Base-by-base conservation (phyloP, 2,329 filamentous ascomycete species). In the Catunica adiposa region DNA sequence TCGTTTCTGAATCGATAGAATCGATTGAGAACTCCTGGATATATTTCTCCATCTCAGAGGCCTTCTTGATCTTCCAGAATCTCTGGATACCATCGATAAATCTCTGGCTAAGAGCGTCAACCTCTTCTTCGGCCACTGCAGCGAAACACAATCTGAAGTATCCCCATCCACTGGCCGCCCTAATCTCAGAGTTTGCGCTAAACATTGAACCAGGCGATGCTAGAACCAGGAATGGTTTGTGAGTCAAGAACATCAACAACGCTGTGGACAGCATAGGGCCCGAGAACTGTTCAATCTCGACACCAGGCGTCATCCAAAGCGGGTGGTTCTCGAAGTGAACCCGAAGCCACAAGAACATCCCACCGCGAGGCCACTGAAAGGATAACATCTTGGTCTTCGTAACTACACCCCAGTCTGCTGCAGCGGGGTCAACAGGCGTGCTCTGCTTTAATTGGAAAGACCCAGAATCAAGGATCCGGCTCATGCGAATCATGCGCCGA, bases 301-400 rank as follows among this genome's bases (percentile, higher is more conserved):
- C 57, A 23, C 63, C 60, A 25, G 67, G 60, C 2, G 66, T 66
- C 54, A 66, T 63, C 65, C 73, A 82, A 14, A 94, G 73, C 11
- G 87, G 86, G 64, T 95, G 89, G 1, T 73, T 71, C 55, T 83
- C 77, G 62, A 89, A 84, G 64, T 80, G 75, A 59, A 92, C 69
- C 56, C 78, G 75, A 2, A 94, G 63, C 89, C 89, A 96, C 56
- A 94, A 69, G 67, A 95, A 96, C 89, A 96, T 96, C 64, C 89
- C 89, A 37, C 83, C 89, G 26, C 84, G 78, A 1, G 89, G 89
- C 75, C 85, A 88, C 61, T 77, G 69, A 64, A 94, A 95, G 48
- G 82, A 78, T 67, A 83, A 86, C 61, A 94, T 76, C 59, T 76
- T 74, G 1, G 78, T 83, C 69, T 85, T 89, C 63, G 82, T 81